Evolutionary conservation across 2,329 filamentous ascomycete species (phyloP).

Genomic region (Trichoderma sp.): DNA sequence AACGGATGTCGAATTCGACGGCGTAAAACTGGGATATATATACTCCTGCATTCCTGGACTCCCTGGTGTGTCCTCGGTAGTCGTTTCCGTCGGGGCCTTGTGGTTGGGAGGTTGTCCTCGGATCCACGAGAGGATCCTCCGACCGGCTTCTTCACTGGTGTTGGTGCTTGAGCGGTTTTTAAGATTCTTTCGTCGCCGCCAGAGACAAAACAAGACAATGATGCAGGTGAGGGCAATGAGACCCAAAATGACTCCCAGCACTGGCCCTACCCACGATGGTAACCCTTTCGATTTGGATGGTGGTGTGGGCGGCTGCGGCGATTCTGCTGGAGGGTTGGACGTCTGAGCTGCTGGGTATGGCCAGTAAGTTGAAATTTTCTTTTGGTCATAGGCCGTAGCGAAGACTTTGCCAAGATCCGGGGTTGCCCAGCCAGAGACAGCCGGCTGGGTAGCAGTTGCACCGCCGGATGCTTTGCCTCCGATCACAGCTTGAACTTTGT

Average conservation of each 20-base stretch:
- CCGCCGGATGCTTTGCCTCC: conserved; percentile 67
- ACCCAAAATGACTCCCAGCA: conserved; percentile 63
- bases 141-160: conserved; percentile 48
- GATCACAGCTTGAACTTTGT: conserved; percentile 62
- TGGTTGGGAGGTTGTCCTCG: conserved; percentile 43
- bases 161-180: conserved; percentile 38
- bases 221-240: conserved; percentile 56
- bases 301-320: conserved; percentile 26
- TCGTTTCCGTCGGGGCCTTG: conserved; percentile 50
- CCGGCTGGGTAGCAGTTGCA: conserved; percentile 68
- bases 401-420: conserved; percentile 56
- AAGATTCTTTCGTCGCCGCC: conserved; percentile 50
- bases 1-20: background rate
- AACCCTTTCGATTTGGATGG: conserved; percentile 37
- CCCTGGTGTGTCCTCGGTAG: conserved; percentile 42
- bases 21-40: conserved; percentile 24
- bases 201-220: conserved; percentile 54
- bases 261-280: conserved; percentile 60
- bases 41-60: conserved; percentile 44
- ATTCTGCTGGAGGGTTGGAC: conserved; percentile 20
- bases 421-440: conserved; percentile 57
- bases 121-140: conserved; percentile 56
- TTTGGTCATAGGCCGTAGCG: conserved; percentile 52
- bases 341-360: conserved; percentile 52
- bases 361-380: conserved; percentile 60